phyloP scores from a whole-genome alignment of 768 basidiomycete species.

The Boletus speciosus region DNA sequence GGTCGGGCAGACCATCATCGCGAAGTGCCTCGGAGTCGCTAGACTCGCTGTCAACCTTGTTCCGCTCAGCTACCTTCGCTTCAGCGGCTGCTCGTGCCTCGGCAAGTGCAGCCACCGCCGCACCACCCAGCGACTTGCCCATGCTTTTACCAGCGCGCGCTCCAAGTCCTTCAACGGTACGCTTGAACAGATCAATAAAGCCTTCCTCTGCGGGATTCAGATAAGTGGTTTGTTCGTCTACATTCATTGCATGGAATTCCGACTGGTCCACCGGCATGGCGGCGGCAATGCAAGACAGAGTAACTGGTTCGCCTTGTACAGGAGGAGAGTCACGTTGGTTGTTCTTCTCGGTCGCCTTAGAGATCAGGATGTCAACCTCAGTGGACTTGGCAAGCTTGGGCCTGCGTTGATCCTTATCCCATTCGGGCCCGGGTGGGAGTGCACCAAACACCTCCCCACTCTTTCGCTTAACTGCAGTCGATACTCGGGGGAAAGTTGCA shows the following conservation, averaged over 20 bases:
- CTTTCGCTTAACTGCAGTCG: slow-evolving; percentile 56
- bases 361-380: slow-evolving; percentile 32
- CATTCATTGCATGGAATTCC: slow-evolving; percentile 28
- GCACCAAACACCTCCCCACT: slow-evolving; percentile 48
- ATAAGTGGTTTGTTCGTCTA: slow-evolving; percentile 9
- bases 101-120: slow-evolving; percentile 53
- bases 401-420: slow-evolving; percentile 42
- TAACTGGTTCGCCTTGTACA: background rate
- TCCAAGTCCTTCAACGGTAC: slow-evolving; percentile 66
- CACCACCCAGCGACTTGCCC: slow-evolving; percentile 60
- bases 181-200: slow-evolving; percentile 65
- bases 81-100: slow-evolving; percentile 66
- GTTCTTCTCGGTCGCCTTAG: slow-evolving; percentile 7
- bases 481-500: slow-evolving; percentile 9
- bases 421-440: slow-evolving; percentile 10
- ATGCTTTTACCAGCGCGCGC: slow-evolving; percentile 53
- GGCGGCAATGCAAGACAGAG: background rate
- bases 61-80: slow-evolving; percentile 63
- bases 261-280: background rate
- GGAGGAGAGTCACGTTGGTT: background rate
- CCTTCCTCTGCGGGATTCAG: slow-evolving; percentile 34
- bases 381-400: slow-evolving; percentile 48
- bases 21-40: slow-evolving; percentile 26
- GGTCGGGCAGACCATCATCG: slow-evolving; percentile 8
- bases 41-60: slow-evolving; percentile 41